A percentile compares a stretch with the other conserved stretches of the same genome.
These are phyloP conservation scores for Annona cherimola DNA, from an alignment of 164 flowering plant species.

Conservation along the genomic window DNA sequence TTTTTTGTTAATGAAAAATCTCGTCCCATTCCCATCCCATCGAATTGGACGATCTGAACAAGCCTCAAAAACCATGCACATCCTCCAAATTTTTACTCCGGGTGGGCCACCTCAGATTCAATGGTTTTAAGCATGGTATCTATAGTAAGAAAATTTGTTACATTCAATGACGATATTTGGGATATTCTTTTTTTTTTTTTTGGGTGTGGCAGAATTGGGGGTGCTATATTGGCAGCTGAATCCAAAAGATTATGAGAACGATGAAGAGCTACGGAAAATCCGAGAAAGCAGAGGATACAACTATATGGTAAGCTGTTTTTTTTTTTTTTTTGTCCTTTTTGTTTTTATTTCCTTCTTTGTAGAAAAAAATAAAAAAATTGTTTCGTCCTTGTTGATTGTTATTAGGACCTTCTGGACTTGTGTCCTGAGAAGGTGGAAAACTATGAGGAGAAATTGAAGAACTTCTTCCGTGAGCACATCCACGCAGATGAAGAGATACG, in stretches of 20 bases:
- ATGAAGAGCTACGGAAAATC: slow-evolving; percentile 83
- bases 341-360: background rate
- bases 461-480: slow-evolving; percentile 84
- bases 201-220: slow-evolving; percentile 56
- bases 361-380: background rate
- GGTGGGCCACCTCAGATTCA: too few relatives aligned
- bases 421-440: slow-evolving; percentile 80
- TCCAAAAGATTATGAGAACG: slow-evolving; percentile 90
- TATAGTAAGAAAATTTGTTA: too few relatives aligned
- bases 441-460: slow-evolving; percentile 82
- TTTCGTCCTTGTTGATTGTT: background rate
- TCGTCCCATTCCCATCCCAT: too few relatives aligned
- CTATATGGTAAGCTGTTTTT: slow-evolving; percentile 41
- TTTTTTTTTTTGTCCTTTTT: background rate
- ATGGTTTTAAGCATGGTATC: too few relatives aligned
- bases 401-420: slow-evolving; percentile 78
- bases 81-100: too few relatives aligned
- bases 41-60: too few relatives aligned
- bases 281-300: slow-evolving; percentile 82
- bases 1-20: too few relatives aligned
- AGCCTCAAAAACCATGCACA: too few relatives aligned
- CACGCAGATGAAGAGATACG: slow-evolving; percentile 93
- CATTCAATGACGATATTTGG: background rate
- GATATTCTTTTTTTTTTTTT: background rate
- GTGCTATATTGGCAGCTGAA: slow-evolving; percentile 91